phyloP scores from a whole-genome alignment of 2,329 filamentous ascomycete species.

The Mariannaea sp. region DNA sequence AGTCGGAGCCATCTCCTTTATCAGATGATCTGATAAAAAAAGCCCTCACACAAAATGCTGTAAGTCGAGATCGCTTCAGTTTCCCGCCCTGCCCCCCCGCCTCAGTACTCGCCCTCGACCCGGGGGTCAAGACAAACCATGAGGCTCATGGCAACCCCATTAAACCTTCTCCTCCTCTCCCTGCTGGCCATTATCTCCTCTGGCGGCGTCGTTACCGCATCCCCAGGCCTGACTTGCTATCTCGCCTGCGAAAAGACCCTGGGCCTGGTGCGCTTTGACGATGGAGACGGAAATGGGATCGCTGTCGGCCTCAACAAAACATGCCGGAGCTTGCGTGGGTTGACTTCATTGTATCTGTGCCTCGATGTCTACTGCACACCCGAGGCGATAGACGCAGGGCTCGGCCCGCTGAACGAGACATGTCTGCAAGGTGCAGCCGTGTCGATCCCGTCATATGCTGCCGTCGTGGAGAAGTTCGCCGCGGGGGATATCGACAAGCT shows the following conservation, averaged over 20 bases:
- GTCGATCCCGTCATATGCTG: slow-evolving; percentile 42
- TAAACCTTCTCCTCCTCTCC: background rate
- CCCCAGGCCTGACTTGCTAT: slow-evolving; percentile 38
- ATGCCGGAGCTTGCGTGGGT: slow-evolving; percentile 40
- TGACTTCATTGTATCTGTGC: slow-evolving; percentile 47
- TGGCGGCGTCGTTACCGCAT: slow-evolving; percentile 6
- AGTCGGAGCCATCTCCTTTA: slow-evolving; percentile 21
- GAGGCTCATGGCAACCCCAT: slow-evolving; percentile 12
- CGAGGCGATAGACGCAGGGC: slow-evolving; percentile 29
- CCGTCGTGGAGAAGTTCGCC: slow-evolving; percentile 44
- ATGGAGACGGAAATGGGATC: no score
- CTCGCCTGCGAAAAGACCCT: slow-evolving; percentile 42
- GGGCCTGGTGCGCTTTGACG: slow-evolving; percentile 39
- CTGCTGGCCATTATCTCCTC: background rate
- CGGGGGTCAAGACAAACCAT: slow-evolving; percentile 28
- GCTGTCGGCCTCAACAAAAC: slow-evolving; percentile 24
- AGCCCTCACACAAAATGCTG: slow-evolving; percentile 28
- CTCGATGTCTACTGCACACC: slow-evolving; percentile 43
- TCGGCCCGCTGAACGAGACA: slow-evolving; percentile 42
- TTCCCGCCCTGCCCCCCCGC: no score
- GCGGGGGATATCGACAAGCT: slow-evolving; percentile 40
- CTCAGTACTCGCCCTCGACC: no score
- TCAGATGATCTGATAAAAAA: slow-evolving; percentile 40
- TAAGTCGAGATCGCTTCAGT: no score
- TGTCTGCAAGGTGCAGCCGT: slow-evolving; percentile 36